These are phyloP conservation scores for Capillidium rhysosporum DNA, from an alignment of 371 early-diverging fungal species.

Conservation along the genomic window DNA sequence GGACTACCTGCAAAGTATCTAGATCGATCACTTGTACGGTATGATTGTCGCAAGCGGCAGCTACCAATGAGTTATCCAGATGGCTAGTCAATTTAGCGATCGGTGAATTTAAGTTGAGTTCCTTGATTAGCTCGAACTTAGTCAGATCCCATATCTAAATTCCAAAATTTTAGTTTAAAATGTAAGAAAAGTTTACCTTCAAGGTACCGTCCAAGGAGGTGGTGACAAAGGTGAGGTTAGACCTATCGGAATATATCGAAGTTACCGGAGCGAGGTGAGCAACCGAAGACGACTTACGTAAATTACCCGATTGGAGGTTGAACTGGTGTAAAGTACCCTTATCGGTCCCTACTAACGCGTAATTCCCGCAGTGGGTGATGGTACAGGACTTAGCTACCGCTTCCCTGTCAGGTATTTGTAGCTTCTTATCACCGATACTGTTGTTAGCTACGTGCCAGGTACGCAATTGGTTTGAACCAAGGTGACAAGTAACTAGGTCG, in stretches of 20 bases:
- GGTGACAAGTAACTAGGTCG: conserved; percentile 70
- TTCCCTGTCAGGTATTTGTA: conserved; percentile 38
- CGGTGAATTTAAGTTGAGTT: conserved; percentile 47
- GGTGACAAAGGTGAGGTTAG: conserved; percentile 50
- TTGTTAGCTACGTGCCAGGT: conserved; percentile 67
- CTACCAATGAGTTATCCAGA: conserved; percentile 55
- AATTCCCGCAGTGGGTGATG: conserved; percentile 82
- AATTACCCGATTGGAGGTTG: conserved; percentile 85
- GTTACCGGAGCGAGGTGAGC: conserved; percentile 71
- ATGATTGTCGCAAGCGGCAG: conserved; percentile 66
- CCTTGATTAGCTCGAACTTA: conserved; percentile 29
- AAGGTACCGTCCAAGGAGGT: conserved; percentile 61
- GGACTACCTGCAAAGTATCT: conserved; percentile 54
- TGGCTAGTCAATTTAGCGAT: conserved; percentile 39
- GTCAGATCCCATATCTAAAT: conserved; percentile 69
- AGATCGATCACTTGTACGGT: conserved; percentile 68
- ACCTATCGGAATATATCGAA: conserved; percentile 51
- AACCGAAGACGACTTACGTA: conserved; percentile 33
- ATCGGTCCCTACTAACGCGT: conserved; percentile 63
- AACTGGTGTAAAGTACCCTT: conserved; percentile 66
- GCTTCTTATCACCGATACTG: conserved; percentile 42
- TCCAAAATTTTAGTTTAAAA: neutral
- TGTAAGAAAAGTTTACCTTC: conserved; percentile 22
- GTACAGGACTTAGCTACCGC: conserved; percentile 37
- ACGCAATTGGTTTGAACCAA: conserved; percentile 41